Evolutionary conservation across 140 eudicot genomes (phyloP).

Genomic region (Oenanthe javanica): DNA sequence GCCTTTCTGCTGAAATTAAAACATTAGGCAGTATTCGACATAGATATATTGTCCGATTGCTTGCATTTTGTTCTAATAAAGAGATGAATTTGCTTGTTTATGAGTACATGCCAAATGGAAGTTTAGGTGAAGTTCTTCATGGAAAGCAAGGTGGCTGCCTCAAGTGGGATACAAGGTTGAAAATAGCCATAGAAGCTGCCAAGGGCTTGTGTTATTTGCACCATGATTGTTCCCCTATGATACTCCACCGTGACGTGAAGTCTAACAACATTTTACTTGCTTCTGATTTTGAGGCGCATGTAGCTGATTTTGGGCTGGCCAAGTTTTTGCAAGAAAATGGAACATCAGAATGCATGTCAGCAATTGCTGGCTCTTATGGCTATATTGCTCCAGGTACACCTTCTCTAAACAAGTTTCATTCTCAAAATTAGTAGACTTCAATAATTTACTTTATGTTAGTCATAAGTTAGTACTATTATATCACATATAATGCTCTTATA

Average conservation of each 20-base stretch:
- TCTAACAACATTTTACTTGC: constrained; percentile 65
- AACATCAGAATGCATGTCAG: constrained; percentile 82
- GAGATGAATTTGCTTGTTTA: constrained; percentile 71
- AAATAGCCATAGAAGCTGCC: constrained; percentile 80
- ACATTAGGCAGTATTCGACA: constrained; percentile 70
- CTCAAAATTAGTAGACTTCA: not conserved
- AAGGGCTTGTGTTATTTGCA: constrained; percentile 81
- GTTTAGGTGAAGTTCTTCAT: constrained; percentile 79
- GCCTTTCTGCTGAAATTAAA: constrained; percentile 69
- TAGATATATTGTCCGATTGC: constrained; percentile 62
- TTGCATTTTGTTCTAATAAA: constrained; percentile 63
- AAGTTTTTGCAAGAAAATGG: constrained; percentile 73
- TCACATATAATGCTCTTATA: not conserved
- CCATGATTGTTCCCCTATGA: constrained; percentile 86
- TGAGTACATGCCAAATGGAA: constrained; percentile 84
- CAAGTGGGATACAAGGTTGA: constrained; percentile 65
- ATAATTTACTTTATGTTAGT: not conserved
- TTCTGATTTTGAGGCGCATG: constrained; percentile 77
- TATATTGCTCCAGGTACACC: constrained; percentile 88
- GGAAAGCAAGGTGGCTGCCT: constrained; percentile 65
- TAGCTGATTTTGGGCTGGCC: constrained; percentile 92
- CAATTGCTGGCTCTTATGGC: constrained; percentile 90
- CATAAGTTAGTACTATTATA: not conserved
- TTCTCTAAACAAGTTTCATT: not conserved
- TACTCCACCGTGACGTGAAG: constrained; percentile 74